Conservation (phyloP, 805 yeast species). For the Barnettozyma salicaria region DNA sequence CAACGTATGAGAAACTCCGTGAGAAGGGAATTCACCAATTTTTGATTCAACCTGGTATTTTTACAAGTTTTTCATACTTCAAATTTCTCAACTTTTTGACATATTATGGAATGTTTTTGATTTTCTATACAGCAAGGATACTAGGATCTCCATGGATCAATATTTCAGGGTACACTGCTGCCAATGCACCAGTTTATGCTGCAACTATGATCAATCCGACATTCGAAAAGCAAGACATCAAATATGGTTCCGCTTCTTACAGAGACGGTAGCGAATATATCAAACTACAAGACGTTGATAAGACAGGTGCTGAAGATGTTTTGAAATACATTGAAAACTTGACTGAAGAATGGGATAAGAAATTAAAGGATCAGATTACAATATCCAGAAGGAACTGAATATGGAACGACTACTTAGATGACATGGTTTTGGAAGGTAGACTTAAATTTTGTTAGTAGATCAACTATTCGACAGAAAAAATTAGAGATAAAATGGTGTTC, state of each 20-base stretch:
- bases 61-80: slow-evolving; percentile 75
- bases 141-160: slow-evolving; percentile 87
- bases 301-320: slow-evolving; percentile 63
- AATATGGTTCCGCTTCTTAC: slow-evolving; percentile 69
- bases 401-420: no score
- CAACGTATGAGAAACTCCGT: slow-evolving; percentile 50
- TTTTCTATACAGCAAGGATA: slow-evolving; percentile 78
- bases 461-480: no score
- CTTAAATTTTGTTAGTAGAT: no score
- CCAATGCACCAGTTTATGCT: slow-evolving; percentile 77
- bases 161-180: slow-evolving; percentile 82
- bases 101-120: slow-evolving; percentile 75
- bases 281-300: slow-evolving; percentile 47
- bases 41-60: slow-evolving; percentile 90
- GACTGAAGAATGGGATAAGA: slow-evolving; percentile 65
- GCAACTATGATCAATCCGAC: slow-evolving; percentile 47
- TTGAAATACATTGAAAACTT: slow-evolving; percentile 53
- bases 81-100: slow-evolving; percentile 72
- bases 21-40: slow-evolving; percentile 60
- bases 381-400: slow-evolving; percentile 23
- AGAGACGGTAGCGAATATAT: slow-evolving; percentile 62
- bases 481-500: no score
- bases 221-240: slow-evolving; percentile 42
- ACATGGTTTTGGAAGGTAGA: no score
- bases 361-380: slow-evolving; percentile 65